Evolutionary conservation across 2,329 filamentous ascomycete genomes (phyloP), one percentile per base, ranked within the genome.

Genomic region (Teratosphaeria destructans): DNA sequence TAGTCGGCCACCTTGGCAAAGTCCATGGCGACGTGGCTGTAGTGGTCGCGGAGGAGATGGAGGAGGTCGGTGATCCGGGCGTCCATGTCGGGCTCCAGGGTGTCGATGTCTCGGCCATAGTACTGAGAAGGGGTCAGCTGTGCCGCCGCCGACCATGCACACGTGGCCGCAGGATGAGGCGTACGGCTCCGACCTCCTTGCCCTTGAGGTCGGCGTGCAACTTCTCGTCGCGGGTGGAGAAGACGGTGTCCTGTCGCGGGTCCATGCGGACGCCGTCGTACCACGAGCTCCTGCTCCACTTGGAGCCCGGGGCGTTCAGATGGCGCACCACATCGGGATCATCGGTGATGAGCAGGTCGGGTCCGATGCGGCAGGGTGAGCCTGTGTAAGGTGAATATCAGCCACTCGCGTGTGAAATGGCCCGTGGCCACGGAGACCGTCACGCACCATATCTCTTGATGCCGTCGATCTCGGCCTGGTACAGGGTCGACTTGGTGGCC

Each of bases 41-140:
- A 84, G 63, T 79, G 79, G n/a, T 63, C 66, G 59, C 77, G 74
- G 43, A 84, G 77, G 8, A 83, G 72, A 6, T 74, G 65, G 34
- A 84, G 63, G 1, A 82, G 67, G 11, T 80, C 75, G 35, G 71
- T 62, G 7, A 84, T 68, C 11, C 77, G 75, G 5, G 70, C 62
- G 60, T 85, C 78, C 29, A 85, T 76, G 4, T 77, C 74, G 0
- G 67, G 64, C 61, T 84, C 81, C 2, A 84, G 68, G 0, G 74
- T 72, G 1, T 75, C 72, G 39, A 83, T 83, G 56, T 83, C 82
- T 58, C 79, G 77, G 2, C 81, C 81, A 2, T 81, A 79, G 64
- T 84, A 85, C 79, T 80, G 58, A 23, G 55, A 29, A 32, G 27
- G 23, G 32, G 16, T 58, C 74, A 60, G 72, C 80, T 81, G 1